Base-by-base conservation (phyloP, 208 protist genomes). In the Crithidia acanthocephali region DNA sequence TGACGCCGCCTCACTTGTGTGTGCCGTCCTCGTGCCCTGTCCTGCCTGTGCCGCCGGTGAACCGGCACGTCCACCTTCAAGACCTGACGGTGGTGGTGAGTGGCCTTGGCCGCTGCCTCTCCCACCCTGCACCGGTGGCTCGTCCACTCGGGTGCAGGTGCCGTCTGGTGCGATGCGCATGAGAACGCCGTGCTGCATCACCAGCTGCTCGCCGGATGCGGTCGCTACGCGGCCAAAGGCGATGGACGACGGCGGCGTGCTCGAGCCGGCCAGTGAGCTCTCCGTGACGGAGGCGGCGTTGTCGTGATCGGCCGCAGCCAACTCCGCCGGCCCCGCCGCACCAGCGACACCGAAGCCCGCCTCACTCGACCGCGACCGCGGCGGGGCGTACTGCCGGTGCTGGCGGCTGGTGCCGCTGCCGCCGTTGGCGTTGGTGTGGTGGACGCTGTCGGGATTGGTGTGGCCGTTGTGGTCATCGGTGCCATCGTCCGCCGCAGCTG, bases 101-200 rank as follows among this genome's bases (percentile, higher is more conserved):
- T 48, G 6, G 30, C 22, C 55, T 2, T 50, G 3, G 40, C 7
- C 40, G 40, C 15, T 22, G 35, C 58, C 52, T 28, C 4, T n/a
- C 2, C 52, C 28, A 7, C 28, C 32, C 4, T 59, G 25, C 2
- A 59, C 23, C 10, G 52, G 27, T 5, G 60, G 4, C 18, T 78
- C 72, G 15, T 55, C 28, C 25, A 73, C 80, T 13, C 55, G 51
- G 2, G 53, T 65, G 57, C 40, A 69, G 2, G 66, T 51, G 35
- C 81, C 76, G 22, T 86, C 81, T 0, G 51, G 20, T 0, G 68
- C 70, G 32, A 83, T 66, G 32, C 70, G 70, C 69, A 86, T 58
- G 28, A 88, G 76, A 33, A 85, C 75, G 27, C 83, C 83, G 10
- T 70, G 79, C 30, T 80, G 79, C 83, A 88, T 88, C n/a, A 88